Percentiles rank a stretch among this genome's conserved stretches.
These are phyloP conservation scores for Metrosideros polymorpha DNA, from an alignment of 441 rosid species.

Conservation along the genomic window DNA sequence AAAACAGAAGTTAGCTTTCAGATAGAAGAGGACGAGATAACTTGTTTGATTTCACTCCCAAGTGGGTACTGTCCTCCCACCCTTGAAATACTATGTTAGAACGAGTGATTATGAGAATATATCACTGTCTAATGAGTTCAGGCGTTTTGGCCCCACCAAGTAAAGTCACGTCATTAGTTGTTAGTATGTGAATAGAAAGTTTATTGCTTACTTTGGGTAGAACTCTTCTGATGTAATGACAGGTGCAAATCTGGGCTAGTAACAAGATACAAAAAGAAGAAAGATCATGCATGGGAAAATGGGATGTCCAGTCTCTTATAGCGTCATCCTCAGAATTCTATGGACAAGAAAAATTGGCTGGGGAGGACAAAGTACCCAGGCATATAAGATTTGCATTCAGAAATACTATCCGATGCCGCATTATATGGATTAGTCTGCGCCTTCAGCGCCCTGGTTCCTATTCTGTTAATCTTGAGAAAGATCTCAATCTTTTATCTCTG, in stretches of 20 bases:
- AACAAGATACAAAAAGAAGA: slow-evolving; percentile 75
- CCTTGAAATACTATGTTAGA: background rate
- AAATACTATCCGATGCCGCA: slow-evolving; percentile 77
- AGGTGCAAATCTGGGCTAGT: slow-evolving; percentile 99
- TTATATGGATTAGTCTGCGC: slow-evolving; percentile 73
- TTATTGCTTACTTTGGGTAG: background rate
- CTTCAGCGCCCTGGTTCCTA: slow-evolving; percentile 80
- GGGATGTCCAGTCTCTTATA: slow-evolving; percentile 77
- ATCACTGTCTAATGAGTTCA: background rate
- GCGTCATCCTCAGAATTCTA: slow-evolving; percentile 58
- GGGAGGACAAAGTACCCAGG: slow-evolving; percentile 57
- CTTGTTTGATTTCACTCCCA: background rate
- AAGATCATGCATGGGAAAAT: slow-evolving; percentile 80
- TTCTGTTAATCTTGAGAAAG: slow-evolving; percentile 67
- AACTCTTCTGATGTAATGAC: slow-evolving; percentile 6
- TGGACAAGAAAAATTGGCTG: slow-evolving; percentile 59
- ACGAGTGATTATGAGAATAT: background rate
- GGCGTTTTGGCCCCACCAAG: background rate
- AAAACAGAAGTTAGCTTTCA: background rate
- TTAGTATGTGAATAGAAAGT: background rate
- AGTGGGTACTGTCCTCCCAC: background rate
- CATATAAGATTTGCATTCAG: slow-evolving; percentile 73
- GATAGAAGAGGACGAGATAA: background rate
- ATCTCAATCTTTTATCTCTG: slow-evolving; percentile 62
- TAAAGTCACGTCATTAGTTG: background rate